Evolutionary conservation across 116 monocot species (phyloP).

Genomic region (Zostera marina): DNA sequence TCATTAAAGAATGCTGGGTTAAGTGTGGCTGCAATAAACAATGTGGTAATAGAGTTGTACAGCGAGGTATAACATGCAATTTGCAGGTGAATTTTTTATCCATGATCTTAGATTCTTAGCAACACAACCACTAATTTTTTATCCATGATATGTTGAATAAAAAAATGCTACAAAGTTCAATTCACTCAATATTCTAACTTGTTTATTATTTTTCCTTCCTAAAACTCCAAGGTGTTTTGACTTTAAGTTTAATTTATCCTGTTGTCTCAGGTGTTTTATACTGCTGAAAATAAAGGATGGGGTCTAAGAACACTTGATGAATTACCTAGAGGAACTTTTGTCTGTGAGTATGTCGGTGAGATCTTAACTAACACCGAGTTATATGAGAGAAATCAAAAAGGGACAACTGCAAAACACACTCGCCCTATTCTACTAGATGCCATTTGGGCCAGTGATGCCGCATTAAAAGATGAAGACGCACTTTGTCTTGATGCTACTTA

Average conservation of each 20-base stretch:
- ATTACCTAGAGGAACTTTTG: slow-evolving; percentile 73
- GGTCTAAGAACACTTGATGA: slow-evolving; percentile 73
- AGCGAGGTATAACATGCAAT: slow-evolving; percentile 65
- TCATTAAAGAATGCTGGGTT: slow-evolving; percentile 92
- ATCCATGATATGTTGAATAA: too few relatives aligned
- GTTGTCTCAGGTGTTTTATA: slow-evolving; percentile 61
- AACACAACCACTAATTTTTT: not conserved
- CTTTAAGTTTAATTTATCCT: too few relatives aligned
- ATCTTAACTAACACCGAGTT: slow-evolving; percentile 72
- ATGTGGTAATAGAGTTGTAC: slow-evolving; percentile 83
- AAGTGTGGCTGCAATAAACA: slow-evolving; percentile 86
- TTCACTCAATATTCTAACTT: too few relatives aligned
- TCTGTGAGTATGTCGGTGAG: slow-evolving; percentile 92
- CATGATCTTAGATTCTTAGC: not conserved
- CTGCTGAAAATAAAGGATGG: slow-evolving; percentile 76
- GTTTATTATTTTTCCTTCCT: too few relatives aligned
- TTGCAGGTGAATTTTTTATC: slow-evolving; percentile 41
- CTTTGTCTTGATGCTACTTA: slow-evolving; percentile 87
- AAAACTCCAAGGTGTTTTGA: too few relatives aligned
- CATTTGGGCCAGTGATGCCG: slow-evolving; percentile 69
- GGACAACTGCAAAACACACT: slow-evolving; percentile 31
- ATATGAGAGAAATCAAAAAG: slow-evolving; percentile 43
- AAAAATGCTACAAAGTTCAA: too few relatives aligned
- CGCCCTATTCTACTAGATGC: slow-evolving; percentile 72
- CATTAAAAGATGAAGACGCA: slow-evolving; percentile 74